Evolutionary conservation across 2,329 filamentous ascomycete genomes (phyloP).

Genomic region (Aureobasidium sp.): DNA sequence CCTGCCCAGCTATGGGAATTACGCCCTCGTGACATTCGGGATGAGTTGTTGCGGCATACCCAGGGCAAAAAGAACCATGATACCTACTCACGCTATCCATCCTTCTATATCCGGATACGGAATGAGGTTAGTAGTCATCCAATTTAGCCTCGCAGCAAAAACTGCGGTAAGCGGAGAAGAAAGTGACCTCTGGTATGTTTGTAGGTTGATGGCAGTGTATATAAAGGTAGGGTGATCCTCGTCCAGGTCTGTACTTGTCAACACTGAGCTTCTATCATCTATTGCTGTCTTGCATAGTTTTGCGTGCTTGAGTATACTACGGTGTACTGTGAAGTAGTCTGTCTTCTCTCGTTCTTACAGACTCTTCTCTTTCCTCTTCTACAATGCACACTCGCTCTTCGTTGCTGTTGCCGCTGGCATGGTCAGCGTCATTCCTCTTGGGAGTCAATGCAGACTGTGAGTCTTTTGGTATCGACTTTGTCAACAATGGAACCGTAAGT

Average conservation of each 20-base stretch:
- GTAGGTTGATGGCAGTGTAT: background rate
- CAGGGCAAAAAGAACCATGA: background rate
- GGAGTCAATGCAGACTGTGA: constrained; percentile 11
- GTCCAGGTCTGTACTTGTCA: background rate
- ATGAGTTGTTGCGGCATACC: background rate
- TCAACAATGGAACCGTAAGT: constrained; percentile 15
- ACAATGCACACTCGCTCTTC: constrained; percentile 13
- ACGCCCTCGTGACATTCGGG: constrained; percentile 2
- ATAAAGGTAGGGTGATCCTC: constrained; percentile 8
- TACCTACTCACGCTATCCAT: background rate
- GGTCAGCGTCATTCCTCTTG: background rate
- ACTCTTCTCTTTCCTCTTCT: background rate
- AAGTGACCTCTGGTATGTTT: background rate
- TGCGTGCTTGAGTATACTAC: background rate
- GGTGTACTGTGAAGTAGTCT: background rate
- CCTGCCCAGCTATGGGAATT: background rate
- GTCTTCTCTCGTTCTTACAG: constrained; percentile 5
- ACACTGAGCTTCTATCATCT: background rate
- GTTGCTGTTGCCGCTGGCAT: constrained; percentile 2
- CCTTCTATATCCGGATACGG: constrained; percentile 1
- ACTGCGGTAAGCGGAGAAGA: background rate
- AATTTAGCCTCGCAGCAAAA: background rate
- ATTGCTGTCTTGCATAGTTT: background rate
- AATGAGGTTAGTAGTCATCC: background rate
- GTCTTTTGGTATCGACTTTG: constrained; percentile 20